phyloP scores from a whole-genome alignment of 2,329 filamentous ascomycete species.

The Apiospora arundinis region DNA sequence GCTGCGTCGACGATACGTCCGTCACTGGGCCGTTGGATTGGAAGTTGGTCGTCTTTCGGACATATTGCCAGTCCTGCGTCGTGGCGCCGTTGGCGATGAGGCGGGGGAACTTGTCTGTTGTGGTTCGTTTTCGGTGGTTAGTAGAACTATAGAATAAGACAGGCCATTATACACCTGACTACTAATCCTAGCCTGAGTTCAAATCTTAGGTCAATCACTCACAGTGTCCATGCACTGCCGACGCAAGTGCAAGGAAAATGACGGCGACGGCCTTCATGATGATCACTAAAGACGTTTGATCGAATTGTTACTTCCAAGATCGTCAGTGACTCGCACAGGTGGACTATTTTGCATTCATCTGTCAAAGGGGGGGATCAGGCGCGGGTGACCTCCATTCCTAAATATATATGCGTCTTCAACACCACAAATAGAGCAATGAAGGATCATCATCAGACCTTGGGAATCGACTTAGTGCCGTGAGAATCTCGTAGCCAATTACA shows the following conservation, averaged over 20 bases:
- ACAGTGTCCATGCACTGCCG: slow-evolving; percentile 6
- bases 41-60: slow-evolving; percentile 44
- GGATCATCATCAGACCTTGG: not conserved
- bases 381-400: not conserved
- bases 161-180: no score
- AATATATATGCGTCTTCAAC: not conserved
- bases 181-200: no score
- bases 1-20: slow-evolving; percentile 38
- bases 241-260: not conserved
- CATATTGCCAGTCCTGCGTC: slow-evolving; percentile 20
- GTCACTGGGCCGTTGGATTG: slow-evolving; percentile 42
- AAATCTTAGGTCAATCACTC: not conserved
- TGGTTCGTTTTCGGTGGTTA: not conserved
- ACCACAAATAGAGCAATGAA: not conserved
- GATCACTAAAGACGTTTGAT: not conserved
- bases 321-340: no score
- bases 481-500: not conserved
- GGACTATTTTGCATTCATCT: no score
- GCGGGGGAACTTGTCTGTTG: slow-evolving; percentile 18
- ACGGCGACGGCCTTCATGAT: not conserved
- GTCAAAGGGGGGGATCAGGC: no score
- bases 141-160: no score
- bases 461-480: not conserved
- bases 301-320: no score
- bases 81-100: slow-evolving; percentile 18